Evolutionary conservation across 2,329 filamentous ascomycete species (phyloP), one percentile per base, ranked within the genome.

Genomic region (Penicillium sp.): DNA sequence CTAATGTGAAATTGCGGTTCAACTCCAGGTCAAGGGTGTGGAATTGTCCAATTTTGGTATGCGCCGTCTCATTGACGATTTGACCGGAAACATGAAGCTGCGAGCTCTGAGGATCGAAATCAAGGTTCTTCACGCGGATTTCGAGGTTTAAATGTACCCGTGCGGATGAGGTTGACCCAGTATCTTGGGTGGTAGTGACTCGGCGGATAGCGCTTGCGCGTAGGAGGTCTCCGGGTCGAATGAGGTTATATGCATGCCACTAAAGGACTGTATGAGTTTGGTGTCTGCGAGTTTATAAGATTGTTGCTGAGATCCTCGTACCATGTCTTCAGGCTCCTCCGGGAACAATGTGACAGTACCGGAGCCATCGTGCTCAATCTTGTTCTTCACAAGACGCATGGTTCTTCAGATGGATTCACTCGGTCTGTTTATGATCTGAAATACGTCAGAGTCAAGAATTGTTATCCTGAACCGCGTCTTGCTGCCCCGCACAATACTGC

Each of bases 1-100:
- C 89, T 8, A 99, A 74, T 7, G 90, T 93, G 67, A 98, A 98
- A 50, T 92, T 88, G 43, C 93, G 84, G 68, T 95, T 87, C 56
- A 96, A 81, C 72, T 97, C 93, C 46, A 99, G 83, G 64, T 97
- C 93, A 1, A 90, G 79, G 0, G 88, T 90, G 70, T 91, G 88
- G 66, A 84, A 85, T 61, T 84, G 81, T 16, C 88, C 88, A 19
- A 89, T 76, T 67, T 86, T 86, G 33, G 89, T 88, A 68, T 84
- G 80, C 58, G 85, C 82, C 64, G 88, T 90, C 70, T 90, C 86
- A 22, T 83, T 83, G 6, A 83, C 78, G 13, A 90, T 86, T 48
- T 82, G 80, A 1, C 88, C 88, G 3, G 82, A 83, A 22, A 90
- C 86, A 67, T 90, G 88, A 3, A 91, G 79, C 65, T 89, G 84